Evolutionary conservation across 345 rosid genomes (phyloP), one percentile per base, ranked within the genome.

Genomic region (Viola odorata): DNA sequence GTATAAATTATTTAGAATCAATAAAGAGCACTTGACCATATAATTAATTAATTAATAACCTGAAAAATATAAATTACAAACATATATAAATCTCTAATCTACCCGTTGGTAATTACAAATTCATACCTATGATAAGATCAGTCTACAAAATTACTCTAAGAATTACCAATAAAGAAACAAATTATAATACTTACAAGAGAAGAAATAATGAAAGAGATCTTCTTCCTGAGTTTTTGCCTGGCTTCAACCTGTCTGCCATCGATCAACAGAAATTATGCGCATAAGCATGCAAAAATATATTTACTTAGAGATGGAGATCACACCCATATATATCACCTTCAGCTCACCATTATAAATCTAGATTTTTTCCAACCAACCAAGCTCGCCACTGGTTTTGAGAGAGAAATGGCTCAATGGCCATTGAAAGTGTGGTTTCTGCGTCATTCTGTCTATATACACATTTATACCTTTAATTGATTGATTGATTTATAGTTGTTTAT

Each of bases 221-320:
- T 37, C 50, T 40, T 36, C 41, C 3, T 44, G 17, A n/a, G n/a
- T n/a, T 37, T 52, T 57, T 68, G 77, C 77, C 77, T 74, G 73
- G 73, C 67, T 56, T 69, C 62, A 65, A 39, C 73, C 77, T 52
- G 77, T 45, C 54, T 73, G 77, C 77, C 77, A 63, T 32, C 37
- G 12, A 64, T 38, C 41, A 42, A 16, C 11, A 55, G 37, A 44
- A 53, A 16, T 8, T 36, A 57, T 57, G 36, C 39, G 32, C 59
- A 15, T 13, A 53, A 53, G 36, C 8, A 38, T 39, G 49, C 8
- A 13, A 5, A 17, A 23, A 12, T 16, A 7, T 6, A n/a, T 3
- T 3, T 6, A 13, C 10, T n/a, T 57, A 51, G 15, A 6, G 45
- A 40, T n/a, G 8, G 13, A 37, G 55, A 61, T n/a, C 3, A 36